Evolutionary conservation across 257 asterid species (phyloP).

Genomic region (Galeopsis tetrahit): DNA sequence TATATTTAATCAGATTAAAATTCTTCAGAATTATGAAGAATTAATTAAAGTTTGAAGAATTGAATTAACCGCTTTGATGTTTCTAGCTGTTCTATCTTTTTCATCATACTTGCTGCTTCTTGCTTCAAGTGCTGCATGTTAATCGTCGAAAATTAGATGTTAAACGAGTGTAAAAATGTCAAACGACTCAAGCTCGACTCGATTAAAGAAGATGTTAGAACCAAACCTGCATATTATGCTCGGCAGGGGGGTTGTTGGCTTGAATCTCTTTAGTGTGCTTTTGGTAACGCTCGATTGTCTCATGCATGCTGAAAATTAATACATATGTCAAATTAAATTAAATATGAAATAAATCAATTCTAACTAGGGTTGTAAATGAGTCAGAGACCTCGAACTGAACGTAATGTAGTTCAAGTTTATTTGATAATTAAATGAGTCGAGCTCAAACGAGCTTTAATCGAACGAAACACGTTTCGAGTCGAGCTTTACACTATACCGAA

Average conservation of each 20-base stretch:
- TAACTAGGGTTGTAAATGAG: no score
- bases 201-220: not conserved
- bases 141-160: not conserved
- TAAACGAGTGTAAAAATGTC: no score
- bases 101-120: constrained; percentile 72
- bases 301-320: constrained; percentile 60
- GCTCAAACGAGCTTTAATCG: no score
- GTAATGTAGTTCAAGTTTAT: no score
- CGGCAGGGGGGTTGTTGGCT: constrained; percentile 52
- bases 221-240: constrained; percentile 64
- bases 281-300: constrained; percentile 69
- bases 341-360: no score
- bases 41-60: not conserved
- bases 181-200: no score
- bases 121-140: constrained; percentile 57
- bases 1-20: not conserved
- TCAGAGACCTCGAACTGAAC: no score
- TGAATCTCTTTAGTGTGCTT: constrained; percentile 61
- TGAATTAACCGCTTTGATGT: constrained; percentile 59
- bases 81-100: constrained; percentile 84
- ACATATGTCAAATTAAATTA: constrained; percentile 12
- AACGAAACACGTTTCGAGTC: no score
- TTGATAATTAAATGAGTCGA: no score
- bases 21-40: no score
- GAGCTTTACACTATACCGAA: no score